Conservation (phyloP, 192 early-diverging fungal species). For the Thamnidium elegans region DNA sequence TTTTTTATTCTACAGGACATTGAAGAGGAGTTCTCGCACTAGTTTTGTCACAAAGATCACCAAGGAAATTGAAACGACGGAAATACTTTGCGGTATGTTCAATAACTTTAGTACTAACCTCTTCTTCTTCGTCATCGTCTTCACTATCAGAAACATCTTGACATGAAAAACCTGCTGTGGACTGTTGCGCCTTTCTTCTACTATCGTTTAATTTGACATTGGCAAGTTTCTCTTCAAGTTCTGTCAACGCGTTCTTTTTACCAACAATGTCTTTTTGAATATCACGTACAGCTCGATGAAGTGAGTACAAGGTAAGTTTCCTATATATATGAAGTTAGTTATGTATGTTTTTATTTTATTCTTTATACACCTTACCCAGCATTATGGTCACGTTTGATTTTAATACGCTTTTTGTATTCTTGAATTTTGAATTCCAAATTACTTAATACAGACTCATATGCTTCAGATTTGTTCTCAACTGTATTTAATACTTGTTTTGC, state of each 20-base stretch:
- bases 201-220: neutral
- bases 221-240: slow-evolving; percentile 7
- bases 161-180: neutral
- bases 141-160: slow-evolving; percentile 11
- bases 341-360: neutral
- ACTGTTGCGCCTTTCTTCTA: neutral
- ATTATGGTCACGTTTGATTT: neutral
- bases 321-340: neutral
- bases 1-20: too few species aligned
- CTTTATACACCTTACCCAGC: slow-evolving; percentile 1
- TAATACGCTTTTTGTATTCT: neutral
- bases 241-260: neutral
- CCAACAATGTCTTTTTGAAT: slow-evolving; percentile 10
- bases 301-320: slow-evolving; percentile 3
- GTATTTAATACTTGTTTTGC: neutral
- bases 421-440: slow-evolving; percentile 14
- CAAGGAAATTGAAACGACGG: slow-evolving; percentile 4
- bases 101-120: neutral
- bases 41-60: slow-evolving; percentile 7
- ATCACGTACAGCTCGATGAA: slow-evolving; percentile 15
- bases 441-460: neutral
- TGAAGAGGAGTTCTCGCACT: neutral
- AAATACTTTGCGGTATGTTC: slow-evolving; percentile 6
- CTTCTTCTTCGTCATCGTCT: neutral
- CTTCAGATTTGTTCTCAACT: neutral